Conservation (phyloP, 164 flowering plant species). For the Chimonanthus salicifolius region DNA sequence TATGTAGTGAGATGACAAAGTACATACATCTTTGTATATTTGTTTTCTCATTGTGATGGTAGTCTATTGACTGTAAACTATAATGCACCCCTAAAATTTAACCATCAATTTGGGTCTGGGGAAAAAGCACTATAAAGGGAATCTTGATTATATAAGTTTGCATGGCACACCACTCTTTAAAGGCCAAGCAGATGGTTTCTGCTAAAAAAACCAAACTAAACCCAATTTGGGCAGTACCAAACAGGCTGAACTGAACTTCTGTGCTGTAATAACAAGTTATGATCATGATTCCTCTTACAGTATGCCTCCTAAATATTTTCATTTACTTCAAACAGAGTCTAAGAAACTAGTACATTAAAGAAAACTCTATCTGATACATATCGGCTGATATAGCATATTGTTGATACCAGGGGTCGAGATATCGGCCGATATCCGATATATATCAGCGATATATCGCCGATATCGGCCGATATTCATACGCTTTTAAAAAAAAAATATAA, state of each 20-base stretch:
- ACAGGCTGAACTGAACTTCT: neutral
- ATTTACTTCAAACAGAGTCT: neutral
- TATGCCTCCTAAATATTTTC: neutral
- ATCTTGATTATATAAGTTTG: neutral
- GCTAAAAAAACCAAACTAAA: neutral
- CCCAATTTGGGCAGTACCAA: neutral
- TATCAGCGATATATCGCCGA: no score
- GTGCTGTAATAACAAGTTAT: neutral
- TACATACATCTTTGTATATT: no score
- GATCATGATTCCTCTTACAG: neutral
- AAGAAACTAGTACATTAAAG: neutral
- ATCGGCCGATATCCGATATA: no score
- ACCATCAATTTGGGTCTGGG: neutral
- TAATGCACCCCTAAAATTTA: no score
- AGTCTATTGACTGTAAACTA: neutral
- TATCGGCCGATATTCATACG: no score
- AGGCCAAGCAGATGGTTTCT: neutral
- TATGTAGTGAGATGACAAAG: no score
- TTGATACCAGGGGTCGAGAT: no score
- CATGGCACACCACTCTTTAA: neutral
- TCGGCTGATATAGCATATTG: no score
- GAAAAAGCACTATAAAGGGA: neutral
- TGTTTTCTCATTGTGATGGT: neutral
- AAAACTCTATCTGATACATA: no score
- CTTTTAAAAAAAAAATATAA: no score